Evolutionary conservation across 768 basidiomycete species (phyloP), one percentile per base, ranked within the genome.

Genomic region (Rhodotorula graminis): DNA sequence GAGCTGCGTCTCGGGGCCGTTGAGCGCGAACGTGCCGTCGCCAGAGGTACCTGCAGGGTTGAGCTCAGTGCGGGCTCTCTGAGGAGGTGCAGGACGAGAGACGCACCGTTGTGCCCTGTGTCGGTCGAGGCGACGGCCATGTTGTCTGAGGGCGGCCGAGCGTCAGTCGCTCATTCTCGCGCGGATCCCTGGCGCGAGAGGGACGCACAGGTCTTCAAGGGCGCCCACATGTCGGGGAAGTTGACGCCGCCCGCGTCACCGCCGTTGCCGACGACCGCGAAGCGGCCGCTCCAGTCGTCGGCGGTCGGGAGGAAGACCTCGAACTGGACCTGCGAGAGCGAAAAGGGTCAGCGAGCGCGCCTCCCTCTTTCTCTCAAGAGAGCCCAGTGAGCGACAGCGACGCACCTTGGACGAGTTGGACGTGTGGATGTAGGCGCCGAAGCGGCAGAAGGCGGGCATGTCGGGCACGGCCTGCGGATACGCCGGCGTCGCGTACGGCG

Each of bases 361-460:
- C 8, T 8, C 8, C 9, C 14, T 46, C 44, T 46, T 12, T 12
- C n/a, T n/a, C n/a, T n/a, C n/a, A n/a, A n/a, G n/a, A n/a, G n/a
- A n/a, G n/a, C n/a, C n/a, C n/a, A n/a, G n/a, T n/a, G 44, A 46
- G 44, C 18, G 44, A 52, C 49, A 8, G 29, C 16, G 18, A 33
- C 29, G 55, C 14, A 74, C 74, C 56, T 64, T 70, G 42, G 65
- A 61, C n/a, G 6, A 0, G 49, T 69, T 65, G 19, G 65, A 68
- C 15, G 77, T 78, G 61, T 73, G 70, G 63, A 78, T 74, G 60
- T 64, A 70, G 1, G 75, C 77, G 8, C 72, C 71, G 59, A 76
- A 78, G 31, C 77, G 75, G 61, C 77, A 78, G 69, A 76, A 76
- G 2, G 61, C 64, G 3, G 69, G 29, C 1, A 77, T 37, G n/a